A percentile compares a stretch with the other conserved stretches of the same genome.
Evolutionary conservation across 495 filamentous ascomycete genomes (phyloP).

Genomic region (Talaromyces ruber): DNA sequence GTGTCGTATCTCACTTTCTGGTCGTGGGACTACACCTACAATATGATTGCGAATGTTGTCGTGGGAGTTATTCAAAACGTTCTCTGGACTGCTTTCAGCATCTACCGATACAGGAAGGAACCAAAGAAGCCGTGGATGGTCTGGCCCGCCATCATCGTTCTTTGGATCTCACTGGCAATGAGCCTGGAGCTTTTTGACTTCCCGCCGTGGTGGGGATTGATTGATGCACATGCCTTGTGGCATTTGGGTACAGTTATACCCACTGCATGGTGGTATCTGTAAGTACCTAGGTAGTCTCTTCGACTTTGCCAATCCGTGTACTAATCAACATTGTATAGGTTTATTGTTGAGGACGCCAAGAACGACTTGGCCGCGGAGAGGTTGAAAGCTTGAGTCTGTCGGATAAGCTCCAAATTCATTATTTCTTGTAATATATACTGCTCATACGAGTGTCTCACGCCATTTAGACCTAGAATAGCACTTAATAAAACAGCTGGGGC

Average conservation of each 20-base stretch:
- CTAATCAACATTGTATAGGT: slow-evolving; percentile 39
- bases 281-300: slow-evolving; percentile 44
- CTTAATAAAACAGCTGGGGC: background rate
- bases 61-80: slow-evolving; percentile 73
- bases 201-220: slow-evolving; percentile 67
- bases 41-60: slow-evolving; percentile 90
- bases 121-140: slow-evolving; percentile 60
- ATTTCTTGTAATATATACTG: background rate
- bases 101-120: slow-evolving; percentile 59
- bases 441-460: background rate
- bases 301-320: background rate
- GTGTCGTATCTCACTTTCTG: slow-evolving; percentile 77
- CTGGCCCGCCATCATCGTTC: slow-evolving; percentile 90
- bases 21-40: slow-evolving; percentile 93
- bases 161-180: slow-evolving; percentile 89
- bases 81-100: slow-evolving; percentile 81
- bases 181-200: slow-evolving; percentile 93
- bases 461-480: background rate
- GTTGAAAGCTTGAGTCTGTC: slow-evolving; percentile 32
- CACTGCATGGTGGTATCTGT: slow-evolving; percentile 93
- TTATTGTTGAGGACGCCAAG: slow-evolving; percentile 68
- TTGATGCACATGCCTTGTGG: slow-evolving; percentile 96
- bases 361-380: slow-evolving; percentile 57
- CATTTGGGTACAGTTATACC: slow-evolving; percentile 88
- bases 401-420: background rate